A percentile compares a stretch with the other conserved stretches of the same genome.
These are phyloP conservation scores for Tolypocladium ovalisporum DNA, from an alignment of 2,329 filamentous ascomycete species.

Conservation along the genomic window DNA sequence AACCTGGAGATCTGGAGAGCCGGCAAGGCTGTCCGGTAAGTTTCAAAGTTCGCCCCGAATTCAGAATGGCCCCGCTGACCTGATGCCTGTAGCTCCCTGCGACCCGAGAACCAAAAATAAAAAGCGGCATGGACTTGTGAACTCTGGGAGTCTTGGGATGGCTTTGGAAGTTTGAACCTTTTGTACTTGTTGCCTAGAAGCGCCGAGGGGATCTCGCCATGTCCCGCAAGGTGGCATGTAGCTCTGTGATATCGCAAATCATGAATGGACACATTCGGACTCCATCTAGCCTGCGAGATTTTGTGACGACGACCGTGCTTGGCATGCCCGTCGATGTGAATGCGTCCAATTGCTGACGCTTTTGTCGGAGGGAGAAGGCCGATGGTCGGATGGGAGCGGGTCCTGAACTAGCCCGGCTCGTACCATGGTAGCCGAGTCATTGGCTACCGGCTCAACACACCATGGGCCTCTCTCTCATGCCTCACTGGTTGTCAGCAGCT, in stretches of 20 bases:
- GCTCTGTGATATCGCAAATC: neutral
- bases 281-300: neutral
- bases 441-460: neutral
- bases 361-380: neutral
- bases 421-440: neutral
- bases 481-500: neutral
- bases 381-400: neutral
- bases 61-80: neutral
- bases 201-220: neutral
- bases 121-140: neutral
- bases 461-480: neutral
- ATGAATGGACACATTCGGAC: neutral
- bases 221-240: neutral
- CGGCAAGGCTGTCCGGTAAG: slow-evolving; percentile 87
- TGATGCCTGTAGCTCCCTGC: slow-evolving; percentile 48
- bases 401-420: neutral
- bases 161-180: neutral
- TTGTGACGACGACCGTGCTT: neutral
- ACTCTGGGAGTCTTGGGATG: slow-evolving; percentile 1
- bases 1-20: slow-evolving; percentile 98
- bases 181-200: neutral
- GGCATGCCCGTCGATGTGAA: neutral
- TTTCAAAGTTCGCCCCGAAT: slow-evolving; percentile 5
- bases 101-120: slow-evolving; percentile 80
- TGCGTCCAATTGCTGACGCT: neutral